These are phyloP conservation scores for Tetracladium setigerum DNA, from an alignment of 495 filamentous ascomycete genomes.

Conservation along the genomic window DNA sequence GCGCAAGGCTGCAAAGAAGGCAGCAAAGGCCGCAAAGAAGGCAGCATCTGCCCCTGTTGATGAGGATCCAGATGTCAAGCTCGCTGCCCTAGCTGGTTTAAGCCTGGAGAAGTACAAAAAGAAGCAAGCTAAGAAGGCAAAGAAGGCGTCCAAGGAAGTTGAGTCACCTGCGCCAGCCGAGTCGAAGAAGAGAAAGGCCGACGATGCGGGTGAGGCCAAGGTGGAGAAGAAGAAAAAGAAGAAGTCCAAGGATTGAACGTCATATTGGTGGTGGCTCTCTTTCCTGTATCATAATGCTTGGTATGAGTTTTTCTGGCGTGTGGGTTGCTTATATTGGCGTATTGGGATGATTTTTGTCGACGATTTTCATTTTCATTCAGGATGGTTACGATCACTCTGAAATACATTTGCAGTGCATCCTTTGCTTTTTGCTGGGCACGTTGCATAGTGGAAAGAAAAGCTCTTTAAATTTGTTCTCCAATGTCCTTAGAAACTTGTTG, in stretches of 20 bases:
- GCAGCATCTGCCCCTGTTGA: neutral
- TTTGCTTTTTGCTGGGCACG: too few relatives aligned
- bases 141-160: conserved; percentile 43
- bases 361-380: too few relatives aligned
- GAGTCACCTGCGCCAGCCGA: conserved; percentile 9
- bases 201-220: conserved; percentile 32
- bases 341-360: neutral
- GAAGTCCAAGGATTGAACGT: conserved; percentile 26
- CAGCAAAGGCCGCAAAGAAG: conserved; percentile 35
- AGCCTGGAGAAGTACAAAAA: conserved; percentile 63
- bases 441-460: too few relatives aligned
- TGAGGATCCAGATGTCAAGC: conserved; percentile 28
- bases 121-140: conserved; percentile 68
- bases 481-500: too few relatives aligned
- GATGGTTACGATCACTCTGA: too few relatives aligned
- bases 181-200: conserved; percentile 36
- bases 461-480: too few relatives aligned
- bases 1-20: conserved; percentile 28
- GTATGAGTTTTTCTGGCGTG: conserved; percentile 1
- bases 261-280: neutral
- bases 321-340: neutral
- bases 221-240: conserved; percentile 42
- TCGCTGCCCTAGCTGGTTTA: conserved; percentile 55
- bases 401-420: too few relatives aligned
- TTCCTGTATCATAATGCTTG: conserved; percentile 25